Base-by-base conservation (phyloP, 805 yeast species). In the Brettanomyces naardenensis region DNA sequence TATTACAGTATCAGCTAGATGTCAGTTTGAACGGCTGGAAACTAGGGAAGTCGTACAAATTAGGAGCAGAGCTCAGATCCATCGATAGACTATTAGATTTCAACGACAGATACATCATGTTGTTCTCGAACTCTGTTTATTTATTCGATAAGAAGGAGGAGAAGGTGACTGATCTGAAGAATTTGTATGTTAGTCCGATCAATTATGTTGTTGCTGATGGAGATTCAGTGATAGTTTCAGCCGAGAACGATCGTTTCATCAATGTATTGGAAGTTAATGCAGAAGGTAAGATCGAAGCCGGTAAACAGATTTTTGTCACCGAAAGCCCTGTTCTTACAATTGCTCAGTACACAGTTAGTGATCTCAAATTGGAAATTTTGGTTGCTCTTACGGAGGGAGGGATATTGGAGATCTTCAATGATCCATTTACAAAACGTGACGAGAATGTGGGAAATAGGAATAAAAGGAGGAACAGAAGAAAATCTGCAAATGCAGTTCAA, bases 201-300 rank as follows among this genome's bases (percentile, higher is more conserved):
- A 37, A 39, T 17, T 31, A 39, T 28, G 33, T 19, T 4, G 20
- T 35, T 11, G 20, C 13, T 18, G 29, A 28, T 19, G 26, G 29
- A 26, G 20, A 15, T 7, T 33, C 20, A n/a, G 32, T 44, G 11
- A 17, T 44, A 11, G 40, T 45, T 1, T 71, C 81, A 36, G 94
- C 96, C 2, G 65, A 65, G 26, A 80, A 79, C 43, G 97, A 89
- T 57, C 71, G 97, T 47, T 87, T 85, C 56, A 69, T 88, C 46
- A 86, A 86, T 54, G 64, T 83, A 27, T 79, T 81, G 52, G 13
- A 19, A 14, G 33, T 35, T 15, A 9, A 17, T 17, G 33, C 19
- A 23, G 36, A 33, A 6, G 38, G 38, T 9, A 17, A 28, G 18
- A 14, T 35, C 11, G 17, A 11, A 15, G 20, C n/a, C 11, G 33